These are phyloP conservation scores for Plasmodium yoelii DNA, from an alignment of 169 alveolate genomes.

Conservation along the genomic window DNA sequence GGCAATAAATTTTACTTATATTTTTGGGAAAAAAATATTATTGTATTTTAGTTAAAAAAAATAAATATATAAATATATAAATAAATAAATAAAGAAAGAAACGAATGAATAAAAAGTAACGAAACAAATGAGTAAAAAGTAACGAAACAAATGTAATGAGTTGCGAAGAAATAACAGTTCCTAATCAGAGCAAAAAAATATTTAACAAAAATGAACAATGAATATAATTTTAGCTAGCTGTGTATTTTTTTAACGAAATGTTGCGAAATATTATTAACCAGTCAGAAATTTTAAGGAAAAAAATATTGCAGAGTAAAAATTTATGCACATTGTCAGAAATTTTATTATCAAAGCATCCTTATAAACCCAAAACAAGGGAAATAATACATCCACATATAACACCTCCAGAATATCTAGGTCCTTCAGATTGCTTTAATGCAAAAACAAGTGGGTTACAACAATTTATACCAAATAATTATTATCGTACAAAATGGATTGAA, in stretches of 20 bases:
- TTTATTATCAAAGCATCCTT: constrained; percentile 77
- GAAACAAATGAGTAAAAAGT: not conserved
- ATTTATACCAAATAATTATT: constrained; percentile 49
- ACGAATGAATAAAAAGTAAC: too few relatives aligned
- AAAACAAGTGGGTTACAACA: constrained; percentile 39
- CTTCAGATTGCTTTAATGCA: constrained; percentile 62
- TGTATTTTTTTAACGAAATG: constrained; percentile 13
- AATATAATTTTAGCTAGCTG: not conserved
- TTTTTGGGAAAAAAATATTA: too few relatives aligned
- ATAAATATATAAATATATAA: too few relatives aligned
- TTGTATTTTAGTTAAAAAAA: not conserved
- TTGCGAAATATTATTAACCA: constrained; percentile 2
- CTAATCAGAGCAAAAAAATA: not conserved
- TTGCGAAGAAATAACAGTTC: not conserved
- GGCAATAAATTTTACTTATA: too few relatives aligned
- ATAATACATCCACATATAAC: constrained; percentile 80
- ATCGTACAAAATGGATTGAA: constrained; percentile 68
- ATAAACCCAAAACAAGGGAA: constrained; percentile 82
- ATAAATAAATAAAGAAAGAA: too few relatives aligned
- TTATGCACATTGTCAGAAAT: constrained; percentile 29
- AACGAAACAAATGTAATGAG: not conserved
- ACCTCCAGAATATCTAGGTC: constrained; percentile 39
- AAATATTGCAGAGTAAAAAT: constrained; percentile 5
- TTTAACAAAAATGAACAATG: not conserved
- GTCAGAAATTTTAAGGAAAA: constrained; percentile 4